A percentile compares a stretch with the other conserved stretches of the same genome.
Evolutionary conservation across 2,329 filamentous ascomycete genomes (phyloP).

Genomic region (Talaromyces rugulosus): DNA sequence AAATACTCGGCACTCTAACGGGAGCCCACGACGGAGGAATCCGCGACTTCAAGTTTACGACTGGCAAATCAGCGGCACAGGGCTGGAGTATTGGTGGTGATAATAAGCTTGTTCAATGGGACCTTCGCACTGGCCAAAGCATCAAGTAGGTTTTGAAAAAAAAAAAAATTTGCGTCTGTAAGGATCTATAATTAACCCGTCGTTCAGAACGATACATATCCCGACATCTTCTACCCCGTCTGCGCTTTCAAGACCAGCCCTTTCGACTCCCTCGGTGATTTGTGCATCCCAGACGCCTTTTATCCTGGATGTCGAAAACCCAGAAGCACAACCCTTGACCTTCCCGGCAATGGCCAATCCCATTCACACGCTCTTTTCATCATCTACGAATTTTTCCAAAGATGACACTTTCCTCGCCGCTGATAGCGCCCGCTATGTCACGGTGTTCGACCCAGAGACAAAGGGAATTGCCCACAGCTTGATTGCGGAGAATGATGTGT

Average conservation of each 20-base stretch:
- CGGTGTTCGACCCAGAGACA: constrained; percentile 43
- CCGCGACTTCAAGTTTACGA: constrained; percentile 49
- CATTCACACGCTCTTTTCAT: constrained; percentile 45
- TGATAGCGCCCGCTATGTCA: constrained; percentile 48
- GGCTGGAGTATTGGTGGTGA: constrained; percentile 54
- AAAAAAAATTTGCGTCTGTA: neutral
- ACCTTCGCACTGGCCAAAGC: constrained; percentile 40
- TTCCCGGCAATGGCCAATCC: constrained; percentile 49
- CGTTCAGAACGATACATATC: constrained; percentile 39
- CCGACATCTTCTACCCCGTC: constrained; percentile 36
- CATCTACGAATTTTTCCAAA: constrained; percentile 30
- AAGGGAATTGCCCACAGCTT: constrained; percentile 44
- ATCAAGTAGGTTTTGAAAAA: constrained; percentile 34
- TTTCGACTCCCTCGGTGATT: constrained; percentile 40
- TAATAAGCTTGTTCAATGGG: constrained; percentile 51
- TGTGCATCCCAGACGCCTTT: constrained; percentile 49
- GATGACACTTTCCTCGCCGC: constrained; percentile 44
- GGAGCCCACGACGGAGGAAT: constrained; percentile 47
- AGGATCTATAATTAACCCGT: constrained; percentile 5
- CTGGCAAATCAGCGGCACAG: constrained; percentile 33
- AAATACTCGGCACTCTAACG: constrained; percentile 40
- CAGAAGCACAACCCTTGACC: constrained; percentile 33
- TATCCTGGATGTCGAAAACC: constrained; percentile 39
- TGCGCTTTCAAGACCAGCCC: constrained; percentile 38
- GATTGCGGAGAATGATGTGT: constrained; percentile 46